These are phyloP conservation scores for Epichloe brachyelytri DNA, from an alignment of 2,329 filamentous ascomycete genomes.

Conservation along the genomic window DNA sequence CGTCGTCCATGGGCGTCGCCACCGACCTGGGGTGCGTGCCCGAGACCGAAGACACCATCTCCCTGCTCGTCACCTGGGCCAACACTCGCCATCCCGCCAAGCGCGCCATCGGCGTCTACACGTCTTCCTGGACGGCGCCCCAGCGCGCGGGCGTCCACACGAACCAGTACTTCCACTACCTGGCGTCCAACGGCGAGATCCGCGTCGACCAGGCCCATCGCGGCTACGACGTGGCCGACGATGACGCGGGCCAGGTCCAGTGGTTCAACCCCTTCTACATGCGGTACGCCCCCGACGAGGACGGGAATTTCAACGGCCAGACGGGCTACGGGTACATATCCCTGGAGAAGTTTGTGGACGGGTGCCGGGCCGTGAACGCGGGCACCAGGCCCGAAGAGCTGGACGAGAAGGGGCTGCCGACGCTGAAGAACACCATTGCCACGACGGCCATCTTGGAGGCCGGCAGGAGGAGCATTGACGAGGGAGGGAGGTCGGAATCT, in stretches of 20 bases:
- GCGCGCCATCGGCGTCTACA: conserved; percentile 79
- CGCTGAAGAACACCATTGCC: conserved; percentile 76
- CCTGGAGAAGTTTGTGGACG: conserved; percentile 93
- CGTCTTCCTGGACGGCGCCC: conserved; percentile 87
- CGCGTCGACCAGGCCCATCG: conserved; percentile 87
- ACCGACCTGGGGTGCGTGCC: conserved; percentile 64
- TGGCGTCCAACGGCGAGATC: conserved; percentile 73
- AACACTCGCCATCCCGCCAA: conserved; percentile 56
- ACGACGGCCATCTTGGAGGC: conserved; percentile 88
- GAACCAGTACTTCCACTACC: conserved; percentile 95
- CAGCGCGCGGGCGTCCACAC: conserved; percentile 90
- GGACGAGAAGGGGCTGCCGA: conserved; percentile 70
- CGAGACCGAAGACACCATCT: conserved; percentile 86
- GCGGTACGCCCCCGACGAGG: conserved; percentile 87
- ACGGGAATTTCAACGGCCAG: conserved; percentile 87
- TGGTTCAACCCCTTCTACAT: conserved; percentile 97
- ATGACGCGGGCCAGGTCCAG: conserved; percentile 53
- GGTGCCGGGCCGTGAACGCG: conserved; percentile 64
- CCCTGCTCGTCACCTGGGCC: conserved; percentile 77
- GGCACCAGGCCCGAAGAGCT: conserved; percentile 63
- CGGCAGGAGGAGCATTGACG: conserved; percentile 71
- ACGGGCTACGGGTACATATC: conserved; percentile 87
- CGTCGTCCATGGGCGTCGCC: conserved; percentile 66
- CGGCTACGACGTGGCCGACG: conserved; percentile 88
- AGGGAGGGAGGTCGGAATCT: conserved; percentile 60